phyloP scores from a whole-genome alignment of 352 stramenopile genomes.

The Peronospora farinosa region DNA sequence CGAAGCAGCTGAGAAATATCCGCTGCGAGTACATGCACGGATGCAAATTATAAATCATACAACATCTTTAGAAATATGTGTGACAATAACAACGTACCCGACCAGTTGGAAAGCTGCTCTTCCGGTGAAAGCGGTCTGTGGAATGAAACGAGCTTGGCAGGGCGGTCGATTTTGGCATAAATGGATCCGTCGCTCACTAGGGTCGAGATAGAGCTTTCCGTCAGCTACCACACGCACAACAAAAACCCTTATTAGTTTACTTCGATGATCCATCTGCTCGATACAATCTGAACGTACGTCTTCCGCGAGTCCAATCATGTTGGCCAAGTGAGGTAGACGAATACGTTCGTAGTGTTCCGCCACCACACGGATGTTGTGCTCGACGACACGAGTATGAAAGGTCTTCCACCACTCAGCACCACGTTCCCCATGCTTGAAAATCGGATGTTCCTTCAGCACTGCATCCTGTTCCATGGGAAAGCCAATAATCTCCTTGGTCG shows the following conservation, averaged over 20 bases:
- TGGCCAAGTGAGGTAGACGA: slow-evolving; percentile 86
- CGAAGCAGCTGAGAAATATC: slow-evolving; percentile 95
- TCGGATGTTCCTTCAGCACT: slow-evolving; percentile 72
- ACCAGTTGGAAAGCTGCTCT: slow-evolving; percentile 94
- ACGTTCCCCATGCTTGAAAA: slow-evolving; percentile 75
- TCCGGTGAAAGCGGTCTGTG: slow-evolving; percentile 84
- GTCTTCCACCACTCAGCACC: slow-evolving; percentile 80
- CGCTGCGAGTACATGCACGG: slow-evolving; percentile 23
- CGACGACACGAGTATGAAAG: slow-evolving; percentile 90
- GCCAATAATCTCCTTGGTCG: slow-evolving; percentile 95
- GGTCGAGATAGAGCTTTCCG: slow-evolving; percentile 73
- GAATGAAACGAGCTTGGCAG: slow-evolving; percentile 95
- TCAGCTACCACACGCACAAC: slow-evolving; percentile 38
- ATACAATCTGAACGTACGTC: slow-evolving; percentile 47
- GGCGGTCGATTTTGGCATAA: slow-evolving; percentile 97
- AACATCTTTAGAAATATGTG: neutral
- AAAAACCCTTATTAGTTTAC: slow-evolving; percentile 9
- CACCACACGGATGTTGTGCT: slow-evolving; percentile 96
- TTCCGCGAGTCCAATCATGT: slow-evolving; percentile 90
- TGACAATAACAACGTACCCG: slow-evolving; percentile 38
- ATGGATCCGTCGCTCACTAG: slow-evolving; percentile 92
- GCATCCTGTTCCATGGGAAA: slow-evolving; percentile 90
- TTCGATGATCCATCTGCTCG: neutral
- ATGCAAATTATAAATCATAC: slow-evolving; percentile 5
- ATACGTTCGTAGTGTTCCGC: slow-evolving; percentile 95